These are phyloP conservation scores for Xylaria longipes DNA, from an alignment of 495 filamentous ascomycete species.

Conservation along the genomic window DNA sequence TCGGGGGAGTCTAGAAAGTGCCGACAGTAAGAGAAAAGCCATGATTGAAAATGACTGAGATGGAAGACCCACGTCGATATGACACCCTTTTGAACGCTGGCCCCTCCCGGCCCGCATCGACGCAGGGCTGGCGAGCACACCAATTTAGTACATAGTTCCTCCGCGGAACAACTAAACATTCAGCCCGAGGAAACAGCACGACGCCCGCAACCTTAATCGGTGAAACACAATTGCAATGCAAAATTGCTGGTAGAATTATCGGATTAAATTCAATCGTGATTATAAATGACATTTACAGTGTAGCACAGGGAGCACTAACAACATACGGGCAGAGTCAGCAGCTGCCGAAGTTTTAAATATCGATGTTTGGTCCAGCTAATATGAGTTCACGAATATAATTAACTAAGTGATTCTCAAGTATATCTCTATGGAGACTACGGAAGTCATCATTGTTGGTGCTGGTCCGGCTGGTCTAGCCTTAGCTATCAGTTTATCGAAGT, in stretches of 20 bases:
- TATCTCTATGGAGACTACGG: constrained; percentile 33
- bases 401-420: neutral
- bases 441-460: constrained; percentile 47
- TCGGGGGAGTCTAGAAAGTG: neutral
- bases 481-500: constrained; percentile 40
- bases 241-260: neutral
- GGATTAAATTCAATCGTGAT: neutral
- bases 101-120: neutral
- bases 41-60: neutral
- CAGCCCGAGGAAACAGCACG: constrained; percentile 15
- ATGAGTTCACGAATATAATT: neutral
- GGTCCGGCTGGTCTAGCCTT: constrained; percentile 47
- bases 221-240: neutral
- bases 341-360: neutral
- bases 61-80: neutral
- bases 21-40: neutral
- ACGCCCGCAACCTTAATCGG: neutral
- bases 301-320: neutral
- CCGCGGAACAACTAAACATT: constrained; percentile 32
- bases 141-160: constrained; percentile 15
- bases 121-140: neutral
- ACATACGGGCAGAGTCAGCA: neutral
- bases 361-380: neutral
- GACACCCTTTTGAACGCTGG: neutral
- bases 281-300: neutral